Percentiles rank a stretch among this genome's conserved stretches.
phyloP scores from a whole-genome alignment of 306 rosid genomes.

The Citrullus mucosospermus region DNA sequence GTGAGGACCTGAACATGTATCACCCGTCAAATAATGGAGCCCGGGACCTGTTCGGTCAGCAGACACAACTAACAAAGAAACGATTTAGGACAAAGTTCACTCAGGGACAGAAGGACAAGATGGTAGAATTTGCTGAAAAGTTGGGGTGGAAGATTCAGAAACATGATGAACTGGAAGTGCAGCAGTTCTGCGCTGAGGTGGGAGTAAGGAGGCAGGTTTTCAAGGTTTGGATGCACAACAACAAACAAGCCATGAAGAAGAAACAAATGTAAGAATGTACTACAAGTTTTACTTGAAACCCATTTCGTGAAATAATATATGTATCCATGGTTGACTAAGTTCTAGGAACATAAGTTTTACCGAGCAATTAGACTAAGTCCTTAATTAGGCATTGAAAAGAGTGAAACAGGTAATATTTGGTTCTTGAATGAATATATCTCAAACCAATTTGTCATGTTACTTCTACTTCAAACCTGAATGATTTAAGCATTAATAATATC shows the following conservation, averaged over 20 bases:
- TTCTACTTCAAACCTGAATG: not conserved
- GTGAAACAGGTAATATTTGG: not conserved
- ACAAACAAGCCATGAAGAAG: conserved; percentile 73
- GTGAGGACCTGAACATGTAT: conserved; percentile 62
- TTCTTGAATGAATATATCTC: not conserved
- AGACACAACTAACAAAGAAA: conserved; percentile 25
- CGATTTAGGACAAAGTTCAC: conserved; percentile 73
- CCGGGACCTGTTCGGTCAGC: conserved; percentile 8
- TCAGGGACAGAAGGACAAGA: conserved; percentile 61
- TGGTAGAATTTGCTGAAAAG: conserved; percentile 80
- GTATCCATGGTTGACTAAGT: not conserved
- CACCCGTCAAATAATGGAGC: conserved; percentile 14
- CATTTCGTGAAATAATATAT: conserved; percentile 5
- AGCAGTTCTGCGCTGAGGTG: conserved; percentile 59
- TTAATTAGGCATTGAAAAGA: not conserved
- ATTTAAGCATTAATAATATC: not conserved
- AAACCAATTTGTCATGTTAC: not conserved
- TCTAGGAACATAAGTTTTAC: not conserved
- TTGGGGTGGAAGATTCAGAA: conserved; percentile 88
- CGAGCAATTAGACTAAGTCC: not conserved
- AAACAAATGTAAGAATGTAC: conserved; percentile 13
- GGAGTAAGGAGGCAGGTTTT: conserved; percentile 67
- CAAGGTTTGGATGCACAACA: conserved; percentile 99
- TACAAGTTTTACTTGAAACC: not conserved
- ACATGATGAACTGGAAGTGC: conserved; percentile 76